Evolutionary conservation across 768 basidiomycete species (phyloP), one percentile per base, ranked within the genome.

Genomic region (Postia placenta): DNA sequence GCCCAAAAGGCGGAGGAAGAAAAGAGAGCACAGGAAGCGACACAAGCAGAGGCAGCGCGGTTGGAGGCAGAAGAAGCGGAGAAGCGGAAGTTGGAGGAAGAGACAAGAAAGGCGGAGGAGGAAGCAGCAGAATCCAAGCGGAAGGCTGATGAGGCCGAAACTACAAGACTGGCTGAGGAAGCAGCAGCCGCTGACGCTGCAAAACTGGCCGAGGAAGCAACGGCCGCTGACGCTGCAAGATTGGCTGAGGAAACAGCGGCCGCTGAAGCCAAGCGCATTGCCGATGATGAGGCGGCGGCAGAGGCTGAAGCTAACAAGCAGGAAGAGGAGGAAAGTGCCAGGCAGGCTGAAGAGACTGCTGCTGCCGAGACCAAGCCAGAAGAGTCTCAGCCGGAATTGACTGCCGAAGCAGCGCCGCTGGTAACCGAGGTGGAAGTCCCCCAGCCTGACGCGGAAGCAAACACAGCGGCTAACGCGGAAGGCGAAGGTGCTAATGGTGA

Each of bases 151-250:
- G 50, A 48, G 45, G 46, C 42, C 26, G 25, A 45, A 23, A 57
- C 52, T 1, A 53, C 52, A 9, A 43, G 42, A 33, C 57, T 58
- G 36, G 62, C 55, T 6, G 56, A 54, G 41, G 56, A 60, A 37
- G 52, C 55, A 43, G 48, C 50, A 39, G 43, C 48, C 25, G 45
- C 46, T 35, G 53, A 51, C 26, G 56, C 52, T 36, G 27, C 41
- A 39, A 59, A 59, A 49, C 57, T 60, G 51, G 55, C 56, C 23
- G 60, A 60, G 40, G 64, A 65, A 45, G 57, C 48, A 48, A 55
- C 52, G 11, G 56, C 47, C 3, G 47, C 38, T 22, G 54, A 43
- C 20, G 58, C 53, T 0, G 55, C 51, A 15, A 47, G 45, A 42
- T 39, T 43, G 17, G 36, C 56, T 57, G 35, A 56, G 15, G 49